A percentile compares a stretch with the other conserved stretches of the same genome.
These are phyloP conservation scores for Yamadazyma friedrichii DNA, from an alignment of 1,139 yeast genomes.

Conservation along the genomic window DNA sequence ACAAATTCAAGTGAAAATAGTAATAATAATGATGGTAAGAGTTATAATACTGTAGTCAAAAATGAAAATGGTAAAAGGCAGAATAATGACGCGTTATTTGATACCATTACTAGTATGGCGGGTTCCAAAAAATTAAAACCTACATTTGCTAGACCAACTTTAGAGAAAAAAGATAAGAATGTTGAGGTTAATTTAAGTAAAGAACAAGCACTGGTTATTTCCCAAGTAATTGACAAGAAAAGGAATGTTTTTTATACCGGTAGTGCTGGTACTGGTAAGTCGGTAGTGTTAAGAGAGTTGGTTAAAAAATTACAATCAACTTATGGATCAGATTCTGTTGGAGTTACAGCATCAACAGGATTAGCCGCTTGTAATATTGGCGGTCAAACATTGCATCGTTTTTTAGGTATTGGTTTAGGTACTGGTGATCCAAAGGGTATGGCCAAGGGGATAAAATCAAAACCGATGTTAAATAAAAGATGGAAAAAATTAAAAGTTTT, in stretches of 20 bases:
- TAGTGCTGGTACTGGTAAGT: constrained; percentile 85
- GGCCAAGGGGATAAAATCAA: constrained; percentile 45
- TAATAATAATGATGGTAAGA: not conserved
- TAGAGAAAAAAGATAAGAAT: not conserved
- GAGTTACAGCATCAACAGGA: constrained; percentile 90
- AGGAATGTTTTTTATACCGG: constrained; percentile 71
- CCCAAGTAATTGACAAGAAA: constrained; percentile 57
- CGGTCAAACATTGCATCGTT: constrained; percentile 77
- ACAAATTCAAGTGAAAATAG: constrained; percentile 9
- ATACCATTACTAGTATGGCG: constrained; percentile 9
- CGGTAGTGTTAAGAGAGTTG: constrained; percentile 64
- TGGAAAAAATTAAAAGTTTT: constrained; percentile 68
- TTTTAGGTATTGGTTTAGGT: constrained; percentile 79
- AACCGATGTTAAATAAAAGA: constrained; percentile 40
- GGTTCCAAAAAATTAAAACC: constrained; percentile 7
- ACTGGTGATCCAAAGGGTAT: constrained; percentile 44
- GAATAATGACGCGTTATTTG: constrained; percentile 7
- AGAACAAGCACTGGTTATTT: constrained; percentile 71
- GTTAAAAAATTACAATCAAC: constrained; percentile 42
- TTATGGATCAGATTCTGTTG: constrained; percentile 52
- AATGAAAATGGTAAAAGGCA: not conserved
- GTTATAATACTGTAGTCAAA: not conserved
- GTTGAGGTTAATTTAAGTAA: constrained; percentile 25
- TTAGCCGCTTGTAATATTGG: constrained; percentile 87
- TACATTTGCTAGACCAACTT: not conserved